Conservation (phyloP, 2,329 filamentous ascomycete genomes). For the Hymenoscyphus salicellus region DNA sequence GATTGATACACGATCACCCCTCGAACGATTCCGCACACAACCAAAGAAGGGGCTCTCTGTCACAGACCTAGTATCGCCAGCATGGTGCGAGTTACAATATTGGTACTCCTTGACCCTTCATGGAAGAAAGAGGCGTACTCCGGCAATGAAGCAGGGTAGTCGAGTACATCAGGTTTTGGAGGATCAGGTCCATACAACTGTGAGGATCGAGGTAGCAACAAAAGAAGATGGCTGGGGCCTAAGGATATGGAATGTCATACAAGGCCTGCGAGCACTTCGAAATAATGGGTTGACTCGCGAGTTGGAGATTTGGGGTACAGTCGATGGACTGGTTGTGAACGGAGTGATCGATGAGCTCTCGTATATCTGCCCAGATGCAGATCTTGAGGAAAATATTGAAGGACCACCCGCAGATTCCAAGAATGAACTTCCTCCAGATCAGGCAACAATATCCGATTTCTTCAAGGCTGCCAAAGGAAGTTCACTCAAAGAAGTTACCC, state of each 20-base stretch:
- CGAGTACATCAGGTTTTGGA: slow-evolving; percentile 80
- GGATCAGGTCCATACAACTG: slow-evolving; percentile 75
- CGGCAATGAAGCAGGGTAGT: slow-evolving; percentile 80
- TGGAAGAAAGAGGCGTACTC: slow-evolving; percentile 71
- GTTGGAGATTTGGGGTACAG: slow-evolving; percentile 77
- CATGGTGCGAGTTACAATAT: slow-evolving; percentile 96
- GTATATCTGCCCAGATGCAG: slow-evolving; percentile 69
- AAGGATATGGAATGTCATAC: slow-evolving; percentile 85
- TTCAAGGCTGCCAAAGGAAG: slow-evolving; percentile 26
- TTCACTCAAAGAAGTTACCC: slow-evolving; percentile 22
- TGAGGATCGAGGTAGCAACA: slow-evolving; percentile 67
- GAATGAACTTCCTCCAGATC: slow-evolving; percentile 37
- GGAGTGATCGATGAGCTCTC: slow-evolving; percentile 87
- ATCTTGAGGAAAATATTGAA: slow-evolving; percentile 51
- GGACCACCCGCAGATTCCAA: slow-evolving; percentile 25
- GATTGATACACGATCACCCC: slow-evolving; percentile 55
- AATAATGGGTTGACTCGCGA: slow-evolving; percentile 71
- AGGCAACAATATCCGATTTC: slow-evolving; percentile 31
- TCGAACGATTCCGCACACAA: slow-evolving; percentile 74
- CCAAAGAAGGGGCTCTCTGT: slow-evolving; percentile 81
- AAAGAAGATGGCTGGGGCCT: slow-evolving; percentile 82
- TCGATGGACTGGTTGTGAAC: slow-evolving; percentile 80
- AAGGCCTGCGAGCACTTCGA: slow-evolving; percentile 72
- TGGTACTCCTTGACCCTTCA: slow-evolving; percentile 78
- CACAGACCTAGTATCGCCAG: slow-evolving; percentile 80